Evolutionary conservation across 257 asterid genomes (phyloP).

Genomic region (Nicotiana obtusifolia): DNA sequence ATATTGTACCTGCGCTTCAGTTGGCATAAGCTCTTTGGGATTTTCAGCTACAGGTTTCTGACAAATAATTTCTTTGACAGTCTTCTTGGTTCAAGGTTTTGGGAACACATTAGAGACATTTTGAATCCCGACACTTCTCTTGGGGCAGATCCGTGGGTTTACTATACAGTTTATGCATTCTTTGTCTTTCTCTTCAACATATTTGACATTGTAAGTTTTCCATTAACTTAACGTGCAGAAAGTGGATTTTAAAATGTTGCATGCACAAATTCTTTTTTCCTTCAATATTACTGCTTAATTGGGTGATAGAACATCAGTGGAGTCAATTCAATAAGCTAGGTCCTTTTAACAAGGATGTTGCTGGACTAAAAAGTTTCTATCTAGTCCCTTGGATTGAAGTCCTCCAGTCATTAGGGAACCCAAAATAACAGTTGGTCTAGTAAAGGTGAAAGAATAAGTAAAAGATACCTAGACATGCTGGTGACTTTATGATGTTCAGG

Average conservation of each 20-base stretch:
- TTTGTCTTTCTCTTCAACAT: slow-evolving; percentile 87
- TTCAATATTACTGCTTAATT: background rate
- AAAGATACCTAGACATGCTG: background rate
- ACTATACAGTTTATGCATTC: slow-evolving; percentile 74
- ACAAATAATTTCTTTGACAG: slow-evolving; percentile 38
- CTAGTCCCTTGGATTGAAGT: background rate
- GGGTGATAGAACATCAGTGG: background rate
- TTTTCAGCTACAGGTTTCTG: slow-evolving; percentile 21
- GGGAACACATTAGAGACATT: slow-evolving; percentile 61
- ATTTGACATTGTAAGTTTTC: slow-evolving; percentile 87
- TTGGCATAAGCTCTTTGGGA: background rate
- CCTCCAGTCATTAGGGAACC: background rate
- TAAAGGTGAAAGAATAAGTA: background rate
- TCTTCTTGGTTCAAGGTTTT: slow-evolving; percentile 67
- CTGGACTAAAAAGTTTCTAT: background rate
- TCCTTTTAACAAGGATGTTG: background rate
- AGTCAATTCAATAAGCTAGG: background rate
- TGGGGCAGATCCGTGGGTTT: slow-evolving; percentile 97
- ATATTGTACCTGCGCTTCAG: background rate
- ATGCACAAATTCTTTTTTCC: background rate
- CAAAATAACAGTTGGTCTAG: background rate
- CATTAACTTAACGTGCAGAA: background rate
- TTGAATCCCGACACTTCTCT: slow-evolving; percentile 70
- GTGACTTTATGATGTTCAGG: background rate
- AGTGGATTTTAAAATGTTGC: background rate